Evolutionary conservation across 768 basidiomycete species (phyloP).

Genomic region (Hortiboletus campestris): DNA sequence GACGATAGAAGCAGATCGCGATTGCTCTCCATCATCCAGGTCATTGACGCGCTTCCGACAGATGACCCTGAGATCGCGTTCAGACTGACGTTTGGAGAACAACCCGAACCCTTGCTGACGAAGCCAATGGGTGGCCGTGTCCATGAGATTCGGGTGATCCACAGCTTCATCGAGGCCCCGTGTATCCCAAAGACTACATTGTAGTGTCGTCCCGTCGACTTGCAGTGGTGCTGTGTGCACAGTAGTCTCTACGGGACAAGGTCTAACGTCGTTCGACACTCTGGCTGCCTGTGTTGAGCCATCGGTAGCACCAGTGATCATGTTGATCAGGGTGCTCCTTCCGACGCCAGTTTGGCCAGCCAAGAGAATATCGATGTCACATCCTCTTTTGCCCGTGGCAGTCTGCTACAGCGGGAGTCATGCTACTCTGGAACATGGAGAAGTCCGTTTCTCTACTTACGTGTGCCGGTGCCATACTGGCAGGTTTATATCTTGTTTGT

Average conservation of each 20-base stretch:
- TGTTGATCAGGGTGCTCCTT: conserved; percentile 28
- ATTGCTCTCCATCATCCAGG: conserved; percentile 7
- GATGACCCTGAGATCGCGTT: conserved; percentile 21
- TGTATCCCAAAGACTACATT: conserved; percentile 24
- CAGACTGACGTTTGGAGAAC: conserved; percentile 16
- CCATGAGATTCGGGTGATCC: conserved; percentile 23
- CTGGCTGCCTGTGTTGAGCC: conserved; percentile 13
- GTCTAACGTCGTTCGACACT: conserved; percentile 26
- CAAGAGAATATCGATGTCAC: conserved; percentile 17
- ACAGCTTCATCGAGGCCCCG: conserved; percentile 28
- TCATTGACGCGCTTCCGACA: conserved; percentile 19
- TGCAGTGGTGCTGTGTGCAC: conserved; percentile 8
- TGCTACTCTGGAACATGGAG: not conserved
- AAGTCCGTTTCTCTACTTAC: conserved; percentile 5
- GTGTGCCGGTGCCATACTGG: not conserved
- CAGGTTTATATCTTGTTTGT: not conserved
- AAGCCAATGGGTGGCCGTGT: conserved; percentile 16
- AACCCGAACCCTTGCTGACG: conserved; percentile 20
- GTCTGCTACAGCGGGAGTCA: not conserved
- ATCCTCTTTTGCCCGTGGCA: not conserved
- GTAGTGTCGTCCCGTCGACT: conserved; percentile 1
- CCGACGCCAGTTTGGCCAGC: conserved; percentile 30
- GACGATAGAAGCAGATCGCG: conserved; percentile 6
- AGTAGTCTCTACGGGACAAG: conserved; percentile 24
- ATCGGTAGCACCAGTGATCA: conserved; percentile 19